A percentile compares a stretch with the other conserved stretches of the same genome.
Evolutionary conservation across 129 eudicot species (phyloP).

Genomic region (Saposhnikovia divaricata): DNA sequence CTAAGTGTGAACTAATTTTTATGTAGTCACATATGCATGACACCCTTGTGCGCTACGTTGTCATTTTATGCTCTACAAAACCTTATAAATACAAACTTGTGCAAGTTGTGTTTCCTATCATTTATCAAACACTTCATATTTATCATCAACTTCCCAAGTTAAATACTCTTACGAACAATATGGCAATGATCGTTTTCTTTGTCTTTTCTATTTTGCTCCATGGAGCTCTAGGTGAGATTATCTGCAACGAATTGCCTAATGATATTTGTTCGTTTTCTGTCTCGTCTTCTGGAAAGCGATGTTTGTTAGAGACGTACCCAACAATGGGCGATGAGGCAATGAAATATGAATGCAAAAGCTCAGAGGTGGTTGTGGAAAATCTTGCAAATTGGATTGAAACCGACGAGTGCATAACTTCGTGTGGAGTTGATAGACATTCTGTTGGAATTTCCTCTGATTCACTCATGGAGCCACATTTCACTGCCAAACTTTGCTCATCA

Average conservation of each 20-base stretch:
- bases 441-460: constrained; percentile 61
- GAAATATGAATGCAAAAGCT: constrained; percentile 30
- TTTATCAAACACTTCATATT: not conserved
- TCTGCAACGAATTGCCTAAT: constrained; percentile 32
- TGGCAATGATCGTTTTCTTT: constrained; percentile 19
- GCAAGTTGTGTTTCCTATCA: not conserved
- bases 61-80: not conserved
- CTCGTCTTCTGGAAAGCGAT: constrained; percentile 36
- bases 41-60: not conserved
- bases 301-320: constrained; percentile 24
- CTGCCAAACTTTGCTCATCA: constrained; percentile 18
- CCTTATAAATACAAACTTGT: constrained; percentile 5
- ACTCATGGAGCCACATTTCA: constrained; percentile 35
- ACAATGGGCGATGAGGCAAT: not conserved
- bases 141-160: not conserved
- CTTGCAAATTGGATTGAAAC: constrained; percentile 33
- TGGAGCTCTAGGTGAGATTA: constrained; percentile 37
- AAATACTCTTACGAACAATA: not conserved
- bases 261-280: constrained; percentile 32
- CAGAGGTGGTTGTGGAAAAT: constrained; percentile 24
- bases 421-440: constrained; percentile 47
- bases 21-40: not conserved
- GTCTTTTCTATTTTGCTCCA: constrained; percentile 25
- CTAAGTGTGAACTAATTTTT: not conserved
- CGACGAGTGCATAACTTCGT: constrained; percentile 38